Conservation (phyloP, 768 basidiomycete species). For the Chalciporus pseudorubinellus region DNA sequence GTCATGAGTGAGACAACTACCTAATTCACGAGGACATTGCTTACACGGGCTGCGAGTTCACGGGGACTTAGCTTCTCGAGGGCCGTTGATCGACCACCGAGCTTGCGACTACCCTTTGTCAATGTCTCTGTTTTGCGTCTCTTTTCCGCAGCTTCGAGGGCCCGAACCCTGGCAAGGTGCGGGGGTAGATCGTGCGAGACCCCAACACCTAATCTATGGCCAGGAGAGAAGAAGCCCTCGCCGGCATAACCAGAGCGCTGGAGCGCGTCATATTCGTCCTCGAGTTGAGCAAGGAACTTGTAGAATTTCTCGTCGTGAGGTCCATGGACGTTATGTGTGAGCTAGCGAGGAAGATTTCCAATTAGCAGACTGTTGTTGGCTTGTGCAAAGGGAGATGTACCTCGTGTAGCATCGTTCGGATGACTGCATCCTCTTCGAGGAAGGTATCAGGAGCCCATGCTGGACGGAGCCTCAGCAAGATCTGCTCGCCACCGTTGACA, state of each 20-base stretch:
- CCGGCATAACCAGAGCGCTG: conserved; percentile 82
- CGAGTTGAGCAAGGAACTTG: conserved; percentile 65
- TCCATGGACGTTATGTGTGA: conserved; percentile 86
- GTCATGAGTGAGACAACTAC: conserved; percentile 1
- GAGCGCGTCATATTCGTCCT: conserved; percentile 83
- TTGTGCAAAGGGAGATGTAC: conserved; percentile 35
- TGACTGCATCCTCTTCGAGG: conserved; percentile 68
- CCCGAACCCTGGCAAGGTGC: conserved; percentile 62
- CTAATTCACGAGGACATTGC: conserved; percentile 37
- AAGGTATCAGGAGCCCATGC: conserved; percentile 66
- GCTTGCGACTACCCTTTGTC: conserved; percentile 52
- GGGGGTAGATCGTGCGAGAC: conserved; percentile 67
- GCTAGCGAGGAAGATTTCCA: conserved; percentile 41
- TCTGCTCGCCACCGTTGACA: conserved; percentile 77
- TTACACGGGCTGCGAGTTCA: conserved; percentile 60
- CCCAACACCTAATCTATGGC: conserved; percentile 63
- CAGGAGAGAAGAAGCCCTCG: conserved; percentile 86
- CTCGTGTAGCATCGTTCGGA: conserved; percentile 90
- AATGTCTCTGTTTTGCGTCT: conserved; percentile 46
- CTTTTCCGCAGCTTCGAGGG: conserved; percentile 79
- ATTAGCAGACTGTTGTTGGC: background rate
- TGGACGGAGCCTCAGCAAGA: conserved; percentile 79
- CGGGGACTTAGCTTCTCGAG: conserved; percentile 51
- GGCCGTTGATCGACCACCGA: conserved; percentile 52
- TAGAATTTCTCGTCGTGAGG: conserved; percentile 88